Evolutionary conservation across 73 alveolate species (phyloP).

Genomic region (Paramecium octaurelia): DNA sequence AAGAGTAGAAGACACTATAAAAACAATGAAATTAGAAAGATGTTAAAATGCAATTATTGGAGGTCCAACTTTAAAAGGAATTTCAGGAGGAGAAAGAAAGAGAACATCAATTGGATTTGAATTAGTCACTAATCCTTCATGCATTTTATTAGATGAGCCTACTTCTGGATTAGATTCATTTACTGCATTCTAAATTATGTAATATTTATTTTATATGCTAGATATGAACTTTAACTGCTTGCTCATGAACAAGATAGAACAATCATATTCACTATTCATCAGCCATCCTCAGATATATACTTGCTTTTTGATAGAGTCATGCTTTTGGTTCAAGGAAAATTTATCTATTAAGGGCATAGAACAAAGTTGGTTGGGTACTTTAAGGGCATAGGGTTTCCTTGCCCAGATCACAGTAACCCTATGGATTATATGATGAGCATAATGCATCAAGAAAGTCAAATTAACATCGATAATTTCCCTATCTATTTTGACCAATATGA

Average conservation of each 20-base stretch:
- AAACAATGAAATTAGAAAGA: constrained; percentile 41
- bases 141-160: constrained; percentile 92
- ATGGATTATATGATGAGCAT: constrained; percentile 50
- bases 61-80: constrained; percentile 84
- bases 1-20: constrained; percentile 47
- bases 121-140: constrained; percentile 88
- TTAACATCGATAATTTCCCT: background rate
- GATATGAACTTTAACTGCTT: background rate
- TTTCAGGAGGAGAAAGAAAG: constrained; percentile 97
- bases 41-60: constrained; percentile 83
- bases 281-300: constrained; percentile 58
- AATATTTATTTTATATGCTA: background rate
- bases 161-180: constrained; percentile 90
- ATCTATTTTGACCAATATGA: background rate
- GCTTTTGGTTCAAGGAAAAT: constrained; percentile 52
- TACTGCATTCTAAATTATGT: constrained; percentile 69
- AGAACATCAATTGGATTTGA: constrained; percentile 95
- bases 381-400: constrained; percentile 31
- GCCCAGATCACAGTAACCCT: constrained; percentile 53
- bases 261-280: constrained; percentile 55
- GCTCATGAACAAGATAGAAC: constrained; percentile 52
- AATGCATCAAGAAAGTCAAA: background rate
- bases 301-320: constrained; percentile 50
- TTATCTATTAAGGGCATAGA: constrained; percentile 51
- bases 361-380: constrained; percentile 57